phyloP scores from a whole-genome alignment of 495 filamentous ascomycete genomes.

The Aspergillus nidulans region DNA sequence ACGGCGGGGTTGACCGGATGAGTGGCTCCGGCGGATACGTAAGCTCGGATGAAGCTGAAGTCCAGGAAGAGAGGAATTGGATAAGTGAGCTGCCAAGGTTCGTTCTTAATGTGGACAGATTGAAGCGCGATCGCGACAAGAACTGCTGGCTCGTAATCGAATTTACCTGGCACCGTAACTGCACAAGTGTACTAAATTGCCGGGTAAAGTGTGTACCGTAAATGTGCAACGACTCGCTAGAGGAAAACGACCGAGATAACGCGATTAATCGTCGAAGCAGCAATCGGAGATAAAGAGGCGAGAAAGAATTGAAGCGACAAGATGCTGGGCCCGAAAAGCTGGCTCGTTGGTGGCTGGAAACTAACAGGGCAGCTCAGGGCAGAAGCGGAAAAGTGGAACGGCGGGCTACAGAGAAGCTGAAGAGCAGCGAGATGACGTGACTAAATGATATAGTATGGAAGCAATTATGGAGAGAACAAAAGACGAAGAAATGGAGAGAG shows the following conservation, averaged over 20 bases:
- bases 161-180: conserved; percentile 8
- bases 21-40: conserved; percentile 17
- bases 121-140: conserved; percentile 2
- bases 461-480: conserved; percentile 31
- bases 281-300: conserved; percentile 21
- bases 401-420: conserved; percentile 26
- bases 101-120: conserved; percentile 11
- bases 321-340: conserved; percentile 12
- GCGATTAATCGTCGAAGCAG: conserved; percentile 22
- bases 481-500: conserved; percentile 21
- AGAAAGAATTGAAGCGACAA: conserved; percentile 26
- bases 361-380: conserved; percentile 39
- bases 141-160: conserved; percentile 9
- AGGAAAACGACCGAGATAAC: conserved; percentile 21
- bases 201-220: conserved; percentile 21
- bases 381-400: conserved; percentile 24
- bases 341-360: conserved; percentile 50
- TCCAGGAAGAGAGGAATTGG: conserved; percentile 3
- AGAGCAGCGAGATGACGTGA: conserved; percentile 34
- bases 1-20: conserved; percentile 18
- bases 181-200: conserved; percentile 14
- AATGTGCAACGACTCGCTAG: conserved; percentile 22
- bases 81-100: conserved; percentile 9
- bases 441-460: conserved; percentile 30
- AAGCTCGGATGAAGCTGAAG: conserved; percentile 14